Conservation (phyloP, 805 yeast species). For the Geotrichum ghanense region DNA sequence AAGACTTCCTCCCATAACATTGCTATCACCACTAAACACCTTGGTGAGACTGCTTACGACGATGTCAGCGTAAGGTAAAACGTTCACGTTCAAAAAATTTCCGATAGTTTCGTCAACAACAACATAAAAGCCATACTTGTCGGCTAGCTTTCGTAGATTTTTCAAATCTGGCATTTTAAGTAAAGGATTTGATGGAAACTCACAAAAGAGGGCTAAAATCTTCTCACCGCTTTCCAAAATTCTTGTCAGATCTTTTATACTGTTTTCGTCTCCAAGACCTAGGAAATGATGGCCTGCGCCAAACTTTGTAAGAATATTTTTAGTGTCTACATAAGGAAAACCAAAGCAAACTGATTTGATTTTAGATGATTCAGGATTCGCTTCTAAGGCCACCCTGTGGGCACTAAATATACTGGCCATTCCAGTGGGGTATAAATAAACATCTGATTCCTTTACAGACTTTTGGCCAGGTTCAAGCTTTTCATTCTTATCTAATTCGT, state of each 20-base stretch:
- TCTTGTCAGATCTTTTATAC: constrained; percentile 49
- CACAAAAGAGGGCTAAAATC: constrained; percentile 75
- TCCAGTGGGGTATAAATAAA: constrained; percentile 78
- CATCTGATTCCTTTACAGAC: constrained; percentile 40
- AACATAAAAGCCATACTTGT: constrained; percentile 60
- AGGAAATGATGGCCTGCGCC: constrained; percentile 85
- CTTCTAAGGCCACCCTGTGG: constrained; percentile 34
- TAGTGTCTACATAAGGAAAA: constrained; percentile 89
- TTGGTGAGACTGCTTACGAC: constrained; percentile 83
- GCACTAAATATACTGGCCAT: constrained; percentile 87
- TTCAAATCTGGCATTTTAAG: constrained; percentile 71
- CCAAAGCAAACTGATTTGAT: constrained; percentile 84
- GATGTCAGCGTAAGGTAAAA: constrained; percentile 73
- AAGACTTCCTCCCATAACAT: constrained; percentile 89
- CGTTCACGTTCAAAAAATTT: constrained; percentile 74
- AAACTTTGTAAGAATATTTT: constrained; percentile 74
- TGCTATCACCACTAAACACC: constrained; percentile 87
- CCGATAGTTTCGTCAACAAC: constrained; percentile 94
- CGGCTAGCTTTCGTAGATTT: constrained; percentile 53
- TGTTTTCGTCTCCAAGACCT: constrained; percentile 69
- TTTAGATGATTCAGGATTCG: constrained; percentile 12
- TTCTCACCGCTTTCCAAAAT: constrained; percentile 51
- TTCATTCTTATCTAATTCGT: constrained; percentile 38
- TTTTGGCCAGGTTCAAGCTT: constrained; percentile 21
- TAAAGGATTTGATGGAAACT: constrained; percentile 92